Base-by-base conservation (phyloP, 169 alveolate genomes). In the Plasmodium knowlesi region DNA sequence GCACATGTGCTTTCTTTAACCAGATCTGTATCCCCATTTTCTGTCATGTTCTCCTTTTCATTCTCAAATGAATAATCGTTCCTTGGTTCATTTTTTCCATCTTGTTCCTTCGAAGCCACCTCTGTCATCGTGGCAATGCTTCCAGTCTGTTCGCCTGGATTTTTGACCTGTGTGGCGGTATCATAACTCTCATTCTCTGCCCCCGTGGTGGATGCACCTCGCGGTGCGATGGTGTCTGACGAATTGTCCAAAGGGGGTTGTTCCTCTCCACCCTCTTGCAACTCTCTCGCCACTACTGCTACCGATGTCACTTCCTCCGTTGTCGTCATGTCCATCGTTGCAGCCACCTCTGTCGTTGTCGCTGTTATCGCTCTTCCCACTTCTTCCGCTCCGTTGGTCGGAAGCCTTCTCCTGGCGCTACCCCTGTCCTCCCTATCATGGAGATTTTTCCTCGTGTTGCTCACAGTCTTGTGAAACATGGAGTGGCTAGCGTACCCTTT, bases 401-500 rank as follows among this genome's bases (percentile, higher is more conserved):
- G 22, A 10, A 28, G 14, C 37, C 2, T 67, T 37, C 76, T 67
- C 37, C 76, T 19, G 0, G 19, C 22, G 16, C 5, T 37, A n/a
- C 41, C 9, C 50, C 39, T 34, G 43, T 83, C 92, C 41, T 83
- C 82, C 46, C 32, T 32, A 2, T 83, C 83, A 0, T n/a, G 30
- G 10, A 57, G 22, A 22, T 12, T 30, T 37, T 34, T 72, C 34
- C 50, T 14, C 12, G 19, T 71, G 19, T 19, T 84, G 19, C 32
- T 46, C 16, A 3, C 37, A 54, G 14, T 76, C 43, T 76, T 86
- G 54, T 53, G 54, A 2, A 76, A 76, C n/a, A 86, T 28, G 3
- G 82, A 28, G 43, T 86, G 79, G n/a, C 25, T 86, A 0, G 86
- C 32, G 22, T 86, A 86, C 0, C 70, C 30, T 76, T 76, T 76